Evolutionary conservation across 2,329 filamentous ascomycete species (phyloP).

Genomic region (Amylocarpus encephaloides): DNA sequence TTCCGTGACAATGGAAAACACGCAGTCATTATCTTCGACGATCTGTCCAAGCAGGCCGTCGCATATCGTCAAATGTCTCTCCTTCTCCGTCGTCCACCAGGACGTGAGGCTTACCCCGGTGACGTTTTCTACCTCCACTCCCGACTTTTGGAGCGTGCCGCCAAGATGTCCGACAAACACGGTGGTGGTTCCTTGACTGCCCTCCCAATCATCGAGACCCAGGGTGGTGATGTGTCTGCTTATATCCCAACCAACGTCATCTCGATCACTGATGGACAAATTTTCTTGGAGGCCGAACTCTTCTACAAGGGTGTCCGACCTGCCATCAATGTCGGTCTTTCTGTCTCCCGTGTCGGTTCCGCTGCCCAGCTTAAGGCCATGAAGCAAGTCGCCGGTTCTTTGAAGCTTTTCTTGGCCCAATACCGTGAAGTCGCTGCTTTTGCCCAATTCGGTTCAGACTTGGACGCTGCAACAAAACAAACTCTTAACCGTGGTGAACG

Average conservation of each 20-base stretch:
- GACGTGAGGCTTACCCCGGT: conserved; percentile 98
- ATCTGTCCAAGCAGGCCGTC: conserved; percentile 96
- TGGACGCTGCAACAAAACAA: conserved; percentile 98
- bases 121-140: conserved; percentile 99
- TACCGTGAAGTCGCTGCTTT: conserved; percentile 99
- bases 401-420: conserved; percentile 99
- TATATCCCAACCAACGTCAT: conserved; percentile 99
- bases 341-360: conserved; percentile 98
- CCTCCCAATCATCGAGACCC: conserved; percentile 96
- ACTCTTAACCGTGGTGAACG: conserved; percentile 97
- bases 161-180: conserved; percentile 96
- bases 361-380: conserved; percentile 99
- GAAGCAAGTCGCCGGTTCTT: conserved; percentile 99
- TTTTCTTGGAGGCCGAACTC: conserved; percentile 98
- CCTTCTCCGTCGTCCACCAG: conserved; percentile 91
- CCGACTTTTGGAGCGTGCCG: conserved; percentile 96
- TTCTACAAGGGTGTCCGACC: conserved; percentile 99
- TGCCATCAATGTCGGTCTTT: conserved; percentile 99
- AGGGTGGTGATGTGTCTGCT: conserved; percentile 99
- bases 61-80: conserved; percentile 99
- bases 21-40: conserved; percentile 85
- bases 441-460: conserved; percentile 99
- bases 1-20: conserved; percentile 86
- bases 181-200: conserved; percentile 96
- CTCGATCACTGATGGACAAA: conserved; percentile 99